A percentile compares a stretch with the other conserved stretches of the same genome.
These are phyloP conservation scores for Albifimbria verrucaria DNA, from an alignment of 2,329 filamentous ascomycete genomes.

Conservation along the genomic window DNA sequence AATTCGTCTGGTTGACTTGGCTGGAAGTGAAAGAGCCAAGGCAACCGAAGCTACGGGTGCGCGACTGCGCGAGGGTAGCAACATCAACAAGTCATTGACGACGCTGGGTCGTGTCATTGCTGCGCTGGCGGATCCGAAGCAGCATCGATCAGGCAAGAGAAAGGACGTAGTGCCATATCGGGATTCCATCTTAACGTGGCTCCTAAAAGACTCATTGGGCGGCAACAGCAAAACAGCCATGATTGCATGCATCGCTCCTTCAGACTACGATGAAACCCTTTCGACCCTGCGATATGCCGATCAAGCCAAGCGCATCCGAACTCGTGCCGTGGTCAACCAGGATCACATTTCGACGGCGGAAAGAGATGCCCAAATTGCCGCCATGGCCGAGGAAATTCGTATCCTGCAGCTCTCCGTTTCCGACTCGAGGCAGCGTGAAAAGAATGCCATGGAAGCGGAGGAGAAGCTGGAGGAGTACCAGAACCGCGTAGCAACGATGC, in stretches of 20 bases:
- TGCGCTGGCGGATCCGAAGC: conserved; percentile 72
- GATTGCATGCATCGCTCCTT: conserved; percentile 95
- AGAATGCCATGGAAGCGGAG: conserved; percentile 73
- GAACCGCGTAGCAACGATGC: conserved; percentile 82
- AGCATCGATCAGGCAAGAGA: conserved; percentile 51
- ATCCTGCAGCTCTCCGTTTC: conserved; percentile 73
- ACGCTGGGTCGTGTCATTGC: conserved; percentile 95
- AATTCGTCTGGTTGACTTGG: conserved; percentile 91
- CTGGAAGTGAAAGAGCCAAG: conserved; percentile 92
- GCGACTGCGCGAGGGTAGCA: conserved; percentile 87
- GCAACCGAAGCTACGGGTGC: conserved; percentile 92
- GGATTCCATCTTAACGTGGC: conserved; percentile 79
- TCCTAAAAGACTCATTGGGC: conserved; percentile 91
- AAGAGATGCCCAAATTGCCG: conserved; percentile 86
- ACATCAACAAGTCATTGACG: conserved; percentile 98
- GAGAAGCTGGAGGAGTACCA: conserved; percentile 94
- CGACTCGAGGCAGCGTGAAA: conserved; percentile 64
- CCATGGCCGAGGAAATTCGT: conserved; percentile 95
- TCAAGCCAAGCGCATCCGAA: conserved; percentile 95
- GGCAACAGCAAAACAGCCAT: conserved; percentile 98
- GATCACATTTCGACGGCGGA: conserved; percentile 89
- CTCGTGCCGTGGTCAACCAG: conserved; percentile 91
- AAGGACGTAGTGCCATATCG: conserved; percentile 80
- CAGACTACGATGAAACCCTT: conserved; percentile 95
- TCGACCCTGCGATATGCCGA: conserved; percentile 96